These are phyloP conservation scores for Phialophora expanda DNA, from an alignment of 2,329 filamentous ascomycete genomes.

Conservation along the genomic window DNA sequence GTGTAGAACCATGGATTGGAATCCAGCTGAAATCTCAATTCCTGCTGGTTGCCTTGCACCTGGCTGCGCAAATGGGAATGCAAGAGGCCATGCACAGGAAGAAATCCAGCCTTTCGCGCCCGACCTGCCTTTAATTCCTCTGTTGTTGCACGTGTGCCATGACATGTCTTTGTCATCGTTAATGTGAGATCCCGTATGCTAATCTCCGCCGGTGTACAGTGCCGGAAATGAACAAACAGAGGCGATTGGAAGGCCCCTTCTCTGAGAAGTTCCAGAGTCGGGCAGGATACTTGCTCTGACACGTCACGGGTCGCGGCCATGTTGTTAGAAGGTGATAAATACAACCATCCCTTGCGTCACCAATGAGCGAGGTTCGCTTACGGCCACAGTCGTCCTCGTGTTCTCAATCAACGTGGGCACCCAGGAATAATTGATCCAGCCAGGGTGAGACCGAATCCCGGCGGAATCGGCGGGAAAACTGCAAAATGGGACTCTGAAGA, in stretches of 20 bases:
- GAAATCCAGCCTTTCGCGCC: slow-evolving; percentile 13
- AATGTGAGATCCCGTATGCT: slow-evolving; percentile 32
- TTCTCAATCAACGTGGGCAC: background rate
- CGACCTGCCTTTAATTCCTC: slow-evolving; percentile 19
- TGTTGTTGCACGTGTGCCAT: slow-evolving; percentile 36
- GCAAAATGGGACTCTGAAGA: background rate
- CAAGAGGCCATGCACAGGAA: slow-evolving; percentile 14
- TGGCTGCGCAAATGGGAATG: slow-evolving; percentile 18
- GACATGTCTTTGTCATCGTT: slow-evolving; percentile 36
- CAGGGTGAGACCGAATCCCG: background rate
- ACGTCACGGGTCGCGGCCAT: slow-evolving; percentile 20
- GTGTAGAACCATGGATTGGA: slow-evolving; percentile 34
- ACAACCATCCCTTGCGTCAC: slow-evolving; percentile 22
- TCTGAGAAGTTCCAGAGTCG: slow-evolving; percentile 6
- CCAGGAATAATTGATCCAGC: background rate
- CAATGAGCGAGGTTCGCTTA: background rate
- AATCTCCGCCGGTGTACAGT: slow-evolving; percentile 34
- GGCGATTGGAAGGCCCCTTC: slow-evolving; percentile 23
- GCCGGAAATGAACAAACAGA: slow-evolving; percentile 16
- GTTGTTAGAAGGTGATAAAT: slow-evolving; percentile 11
- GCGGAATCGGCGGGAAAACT: background rate
- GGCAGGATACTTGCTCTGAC: slow-evolving; percentile 22
- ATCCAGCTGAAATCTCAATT: slow-evolving; percentile 38
- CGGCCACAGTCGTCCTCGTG: background rate
- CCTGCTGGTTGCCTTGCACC: slow-evolving; percentile 30